Base-by-base conservation (phyloP, 202 grass and related monocot species). In the Bolboschoenoplectus hybrid region DNA sequence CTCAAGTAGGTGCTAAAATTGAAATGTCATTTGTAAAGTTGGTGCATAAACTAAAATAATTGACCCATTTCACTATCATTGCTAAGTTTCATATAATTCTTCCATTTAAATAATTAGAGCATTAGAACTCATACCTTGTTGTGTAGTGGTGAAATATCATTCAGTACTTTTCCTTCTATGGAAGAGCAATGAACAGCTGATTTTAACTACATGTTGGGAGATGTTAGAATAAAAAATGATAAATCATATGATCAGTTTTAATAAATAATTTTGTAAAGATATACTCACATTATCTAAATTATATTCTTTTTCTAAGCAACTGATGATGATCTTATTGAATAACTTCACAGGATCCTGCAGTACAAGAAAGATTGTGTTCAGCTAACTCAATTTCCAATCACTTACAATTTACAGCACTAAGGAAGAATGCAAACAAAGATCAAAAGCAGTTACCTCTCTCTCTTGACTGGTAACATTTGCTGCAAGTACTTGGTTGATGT, bases 311-410 rank as follows among this genome's bases (percentile, higher is more conserved):
- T 85, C 86, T 16, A 87, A 82, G 43, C 89, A 88, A 64, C 57
- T 90, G 86, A 89, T 85, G 66, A 96, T 85, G 85, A 90, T 90
- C 78, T 66, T 84, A 71, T 85, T 81, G 63, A 96, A 80, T 65
- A 96, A 76, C 73, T 84, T 87, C 39, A 90, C 16, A 46, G 94
- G 89, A 90, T 91, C 89, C 94, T 96, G 62, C 43, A 87, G 86
- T 69, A 80, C 49, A 44, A 84, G 46, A 67, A 67, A 83, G 51
- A 55, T 58, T 6, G 13, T 38, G 3, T 7, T 69, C 60, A 82
- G 80, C 2, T 65, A 65, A 63, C 41, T 66, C 13, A 36, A 83
- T 68, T 17, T 40, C 50, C 44, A 83, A 53, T 83, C 12, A 34
- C 51, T 67, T 67, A 69, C 49, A n/a, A n/a, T 39, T 65, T 36